A percentile compares a stretch with the other conserved stretches of the same genome.
These are phyloP conservation scores for Alectoria sarmentosa DNA, from an alignment of 495 filamentous ascomycete species.

Conservation along the genomic window DNA sequence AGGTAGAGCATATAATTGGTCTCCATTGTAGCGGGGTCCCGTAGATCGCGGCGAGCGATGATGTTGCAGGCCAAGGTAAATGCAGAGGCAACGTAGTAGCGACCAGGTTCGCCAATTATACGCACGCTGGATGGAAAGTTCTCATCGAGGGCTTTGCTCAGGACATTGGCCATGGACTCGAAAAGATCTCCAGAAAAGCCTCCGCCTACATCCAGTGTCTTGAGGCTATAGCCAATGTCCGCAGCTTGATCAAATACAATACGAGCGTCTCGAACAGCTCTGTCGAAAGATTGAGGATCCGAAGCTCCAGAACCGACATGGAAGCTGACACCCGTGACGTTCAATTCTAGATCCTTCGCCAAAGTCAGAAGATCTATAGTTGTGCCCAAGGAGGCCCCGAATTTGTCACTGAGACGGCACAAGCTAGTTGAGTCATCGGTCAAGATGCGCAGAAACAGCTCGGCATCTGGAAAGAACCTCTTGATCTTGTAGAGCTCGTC, in stretches of 20 bases:
- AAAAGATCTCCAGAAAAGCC: conserved; percentile 87
- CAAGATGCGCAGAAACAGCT: conserved; percentile 86
- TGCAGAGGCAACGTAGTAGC: conserved; percentile 88
- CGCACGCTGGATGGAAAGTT: conserved; percentile 81
- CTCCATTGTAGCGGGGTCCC: conserved; percentile 49
- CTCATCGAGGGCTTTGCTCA: conserved; percentile 71
- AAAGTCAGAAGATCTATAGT: conserved; percentile 71
- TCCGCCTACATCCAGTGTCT: conserved; percentile 89
- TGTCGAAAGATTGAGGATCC: conserved; percentile 79
- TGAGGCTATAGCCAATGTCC: conserved; percentile 67
- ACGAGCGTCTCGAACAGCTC: conserved; percentile 83
- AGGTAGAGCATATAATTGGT: conserved; percentile 90
- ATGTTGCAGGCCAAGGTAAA: conserved; percentile 91
- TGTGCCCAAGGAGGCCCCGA: conserved; percentile 80
- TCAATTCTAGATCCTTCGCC: conserved; percentile 82
- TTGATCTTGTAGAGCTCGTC: conserved; percentile 98
- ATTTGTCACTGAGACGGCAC: conserved; percentile 93
- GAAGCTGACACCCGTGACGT: conserved; percentile 94
- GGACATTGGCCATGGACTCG: conserved; percentile 77
- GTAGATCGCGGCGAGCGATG: conserved; percentile 88
- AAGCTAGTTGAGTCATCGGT: conserved; percentile 94
- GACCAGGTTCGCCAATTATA: conserved; percentile 92
- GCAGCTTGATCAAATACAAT: conserved; percentile 83
- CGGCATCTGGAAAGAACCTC: conserved; percentile 76
- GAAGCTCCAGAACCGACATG: conserved; percentile 95